phyloP scores from a whole-genome alignment of 441 rosid genomes.

The Biscutella laevigata region DNA sequence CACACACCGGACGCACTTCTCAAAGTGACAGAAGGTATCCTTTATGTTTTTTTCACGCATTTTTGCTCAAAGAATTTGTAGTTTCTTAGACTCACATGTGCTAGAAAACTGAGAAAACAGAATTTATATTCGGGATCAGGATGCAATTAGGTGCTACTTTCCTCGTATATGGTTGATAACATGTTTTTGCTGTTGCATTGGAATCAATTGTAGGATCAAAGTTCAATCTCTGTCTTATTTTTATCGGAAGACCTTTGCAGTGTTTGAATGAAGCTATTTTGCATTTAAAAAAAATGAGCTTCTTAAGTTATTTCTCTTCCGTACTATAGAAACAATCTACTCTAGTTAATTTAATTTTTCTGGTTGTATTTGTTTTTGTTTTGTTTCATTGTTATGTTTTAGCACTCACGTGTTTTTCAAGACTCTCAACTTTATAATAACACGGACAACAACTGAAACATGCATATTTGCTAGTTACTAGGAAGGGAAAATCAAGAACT shows the following conservation, averaged over 20 bases:
- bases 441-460: conserved; percentile 18
- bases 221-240: background rate
- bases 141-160: background rate
- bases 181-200: conserved; percentile 5
- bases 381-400: background rate
- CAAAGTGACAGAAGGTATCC: conserved; percentile 69
- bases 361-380: background rate
- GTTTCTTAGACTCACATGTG: conserved; percentile 9
- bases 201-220: conserved; percentile 7
- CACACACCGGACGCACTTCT: conserved; percentile 55
- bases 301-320: background rate
- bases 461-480: conserved; percentile 55
- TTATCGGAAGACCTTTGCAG: background rate
- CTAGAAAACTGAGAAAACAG: background rate
- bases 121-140: background rate
- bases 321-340: background rate
- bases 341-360: background rate
- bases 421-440: conserved; percentile 1
- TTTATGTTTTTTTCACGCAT: background rate
- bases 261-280: background rate
- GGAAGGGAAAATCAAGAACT: conserved; percentile 38
- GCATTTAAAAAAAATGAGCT: background rate
- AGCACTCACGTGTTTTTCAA: conserved; percentile 8
- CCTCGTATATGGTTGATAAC: background rate
- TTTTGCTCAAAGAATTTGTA: background rate